Evolutionary conservation across 1,139 yeast genomes (phyloP), one percentile per base, ranked within the genome.

Genomic region (Candida frijolesensis): DNA sequence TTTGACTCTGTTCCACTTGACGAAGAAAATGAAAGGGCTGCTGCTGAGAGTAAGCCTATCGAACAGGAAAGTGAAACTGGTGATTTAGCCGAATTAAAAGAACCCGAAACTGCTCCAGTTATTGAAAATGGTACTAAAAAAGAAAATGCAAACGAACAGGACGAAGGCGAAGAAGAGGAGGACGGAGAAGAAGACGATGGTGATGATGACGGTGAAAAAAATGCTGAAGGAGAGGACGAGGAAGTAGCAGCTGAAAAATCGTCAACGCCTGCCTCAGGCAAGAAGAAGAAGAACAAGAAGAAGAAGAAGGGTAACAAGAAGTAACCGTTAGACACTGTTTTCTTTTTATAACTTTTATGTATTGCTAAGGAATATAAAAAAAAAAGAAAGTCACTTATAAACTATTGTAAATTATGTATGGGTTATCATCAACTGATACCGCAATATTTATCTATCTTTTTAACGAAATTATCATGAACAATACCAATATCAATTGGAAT

Each of bases 221-320:
- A 44, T 11, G 49, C 22, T 7, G 48, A 42, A 34, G 56, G 66
- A 62, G 54, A 64, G 63, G 49, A 63, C 58, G 57, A 62, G 58
- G 52, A 8, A 1, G 46, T 48, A 12, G 54, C 44, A 12, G 34
- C 37, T 18, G 38, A 42, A 43, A 14, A 11, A 12, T 19, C 42
- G 12, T 22, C 22, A 22, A 7, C 42, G 4, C 46, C 43, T 12
- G 15, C 30, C 15, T 27, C 30, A 5, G 42, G 30, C n/a, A 38
- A 38, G 22, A 53, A 52, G 51, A 57, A 57, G 35, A 57, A 53
- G 48, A 59, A 58, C 30, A 57, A 57, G 42, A 58, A 58, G 35
- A 58, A 57, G 50, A 58, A 58, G 49, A 49, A 52, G 11, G 44
- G 40, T 18, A 50, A 49, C 40, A 52, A 52, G 44, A 42, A 41